These are phyloP conservation scores for Aspergillus candidus DNA, from an alignment of 2,329 filamentous ascomycete genomes.

Conservation along the genomic window DNA sequence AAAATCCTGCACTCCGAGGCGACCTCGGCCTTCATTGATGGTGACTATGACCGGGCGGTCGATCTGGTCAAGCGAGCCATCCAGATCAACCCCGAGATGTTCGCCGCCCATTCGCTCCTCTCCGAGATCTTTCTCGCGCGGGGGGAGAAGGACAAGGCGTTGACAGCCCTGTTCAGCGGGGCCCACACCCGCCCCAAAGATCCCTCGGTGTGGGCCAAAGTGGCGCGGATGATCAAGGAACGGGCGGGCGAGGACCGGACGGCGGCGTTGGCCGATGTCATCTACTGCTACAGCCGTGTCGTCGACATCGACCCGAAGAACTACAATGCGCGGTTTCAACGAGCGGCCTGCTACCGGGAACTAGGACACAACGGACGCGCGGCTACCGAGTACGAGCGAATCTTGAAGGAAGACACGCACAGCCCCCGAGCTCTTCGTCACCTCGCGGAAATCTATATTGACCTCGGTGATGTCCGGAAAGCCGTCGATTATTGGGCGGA, in stretches of 20 bases:
- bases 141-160: constrained; percentile 52
- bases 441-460: constrained; percentile 53
- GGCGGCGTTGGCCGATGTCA: constrained; percentile 42
- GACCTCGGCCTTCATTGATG: constrained; percentile 44
- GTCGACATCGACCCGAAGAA: constrained; percentile 48
- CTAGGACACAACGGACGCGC: constrained; percentile 43
- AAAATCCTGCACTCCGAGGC: constrained; percentile 43
- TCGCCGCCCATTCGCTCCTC: constrained; percentile 54
- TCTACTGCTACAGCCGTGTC: constrained; percentile 50
- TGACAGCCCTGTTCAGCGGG: constrained; percentile 52
- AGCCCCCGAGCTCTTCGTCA: constrained; percentile 51
- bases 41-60: constrained; percentile 41
- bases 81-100: constrained; percentile 56
- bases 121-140: constrained; percentile 53
- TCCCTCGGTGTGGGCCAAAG: constrained; percentile 51
- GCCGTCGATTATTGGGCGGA: constrained; percentile 48
- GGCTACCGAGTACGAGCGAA: constrained; percentile 47
- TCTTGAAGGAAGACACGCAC: constrained; percentile 49
- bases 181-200: constrained; percentile 53
- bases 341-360: constrained; percentile 52
- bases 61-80: constrained; percentile 45
- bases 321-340: constrained; percentile 49
- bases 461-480: constrained; percentile 43
- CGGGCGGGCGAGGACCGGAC: constrained; percentile 41
- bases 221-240: constrained; percentile 51